These are phyloP conservation scores for Angomonas deanei DNA, from an alignment of 208 protist genomes.

Conservation along the genomic window DNA sequence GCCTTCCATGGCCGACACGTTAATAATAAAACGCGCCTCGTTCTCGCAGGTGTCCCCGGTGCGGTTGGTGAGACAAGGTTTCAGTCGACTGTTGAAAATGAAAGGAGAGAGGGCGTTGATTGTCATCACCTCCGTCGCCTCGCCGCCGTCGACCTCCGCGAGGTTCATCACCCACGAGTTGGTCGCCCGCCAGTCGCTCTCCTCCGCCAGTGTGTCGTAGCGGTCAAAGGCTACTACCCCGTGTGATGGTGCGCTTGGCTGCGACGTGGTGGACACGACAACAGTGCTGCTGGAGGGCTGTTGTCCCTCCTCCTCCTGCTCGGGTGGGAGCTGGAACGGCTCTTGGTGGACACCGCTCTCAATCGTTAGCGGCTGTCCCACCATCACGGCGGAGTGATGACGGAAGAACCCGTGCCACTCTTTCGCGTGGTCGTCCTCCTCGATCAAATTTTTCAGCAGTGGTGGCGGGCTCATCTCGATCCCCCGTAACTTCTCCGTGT, in stretches of 20 bases:
- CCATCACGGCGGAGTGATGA: conserved; percentile 63
- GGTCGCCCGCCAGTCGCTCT: conserved; percentile 71
- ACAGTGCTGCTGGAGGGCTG: neutral
- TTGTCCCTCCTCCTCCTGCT: neutral
- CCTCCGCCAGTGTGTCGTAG: conserved; percentile 87
- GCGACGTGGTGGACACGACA: neutral
- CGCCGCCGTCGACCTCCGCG: conserved; percentile 83
- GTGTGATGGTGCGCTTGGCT: neutral
- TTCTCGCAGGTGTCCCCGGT: conserved; percentile 43
- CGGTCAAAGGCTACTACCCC: conserved; percentile 70
- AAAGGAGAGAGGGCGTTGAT: conserved; percentile 97
- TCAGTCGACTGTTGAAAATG: conserved; percentile 91
- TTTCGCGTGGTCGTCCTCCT: conserved; percentile 20
- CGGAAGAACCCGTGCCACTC: conserved; percentile 86
- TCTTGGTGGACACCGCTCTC: conserved; percentile 43
- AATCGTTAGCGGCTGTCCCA: conserved; percentile 61
- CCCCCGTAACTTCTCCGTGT: conserved; percentile 81
- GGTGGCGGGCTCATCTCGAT: conserved; percentile 53
- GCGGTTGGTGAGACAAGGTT: conserved; percentile 74
- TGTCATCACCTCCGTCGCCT: conserved; percentile 94
- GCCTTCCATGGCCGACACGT: conserved; percentile 98
- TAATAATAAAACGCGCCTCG: conserved; percentile 93
- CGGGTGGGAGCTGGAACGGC: conserved; percentile 34
- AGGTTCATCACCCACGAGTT: conserved; percentile 93
- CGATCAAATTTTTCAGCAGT: conserved; percentile 41